Evolutionary conservation across 805 yeast species (phyloP).

Genomic region (Pachysolen tannophilus): DNA sequence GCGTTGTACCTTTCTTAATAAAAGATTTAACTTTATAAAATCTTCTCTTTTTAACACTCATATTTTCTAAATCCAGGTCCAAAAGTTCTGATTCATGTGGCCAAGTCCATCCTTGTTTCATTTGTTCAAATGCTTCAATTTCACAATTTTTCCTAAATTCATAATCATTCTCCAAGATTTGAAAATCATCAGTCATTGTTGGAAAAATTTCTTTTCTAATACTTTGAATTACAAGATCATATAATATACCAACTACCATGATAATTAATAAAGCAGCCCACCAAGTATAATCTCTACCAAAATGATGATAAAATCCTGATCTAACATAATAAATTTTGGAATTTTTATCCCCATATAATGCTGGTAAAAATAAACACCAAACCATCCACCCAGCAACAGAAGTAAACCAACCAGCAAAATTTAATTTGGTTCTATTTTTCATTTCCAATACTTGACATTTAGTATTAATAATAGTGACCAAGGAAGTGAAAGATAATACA

Average conservation of each 20-base stretch:
- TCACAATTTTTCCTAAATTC: constrained; percentile 66
- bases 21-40: constrained; percentile 21
- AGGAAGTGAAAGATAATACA: constrained; percentile 61
- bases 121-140: constrained; percentile 58
- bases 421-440: constrained; percentile 63
- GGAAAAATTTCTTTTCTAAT: constrained; percentile 50
- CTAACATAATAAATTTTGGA: constrained; percentile 62
- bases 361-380: constrained; percentile 77
- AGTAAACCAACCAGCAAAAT: constrained; percentile 54
- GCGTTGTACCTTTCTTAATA: constrained; percentile 29
- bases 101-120: constrained; percentile 76
- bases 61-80: constrained; percentile 17
- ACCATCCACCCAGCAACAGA: constrained; percentile 80
- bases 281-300: constrained; percentile 77
- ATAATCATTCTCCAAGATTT: constrained; percentile 63
- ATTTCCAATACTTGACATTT: constrained; percentile 80
- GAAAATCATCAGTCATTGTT: constrained; percentile 73
- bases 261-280: constrained; percentile 72
- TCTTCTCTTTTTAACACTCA: constrained; percentile 11
- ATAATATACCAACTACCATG: constrained; percentile 46
- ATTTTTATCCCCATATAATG: constrained; percentile 46
- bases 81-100: constrained; percentile 23
- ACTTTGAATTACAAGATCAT: constrained; percentile 60
- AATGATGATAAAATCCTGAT: constrained; percentile 58
- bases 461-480: constrained; percentile 64